Conservation (phyloP, 208 protist species). For the Leishmania braziliensis region DNA sequence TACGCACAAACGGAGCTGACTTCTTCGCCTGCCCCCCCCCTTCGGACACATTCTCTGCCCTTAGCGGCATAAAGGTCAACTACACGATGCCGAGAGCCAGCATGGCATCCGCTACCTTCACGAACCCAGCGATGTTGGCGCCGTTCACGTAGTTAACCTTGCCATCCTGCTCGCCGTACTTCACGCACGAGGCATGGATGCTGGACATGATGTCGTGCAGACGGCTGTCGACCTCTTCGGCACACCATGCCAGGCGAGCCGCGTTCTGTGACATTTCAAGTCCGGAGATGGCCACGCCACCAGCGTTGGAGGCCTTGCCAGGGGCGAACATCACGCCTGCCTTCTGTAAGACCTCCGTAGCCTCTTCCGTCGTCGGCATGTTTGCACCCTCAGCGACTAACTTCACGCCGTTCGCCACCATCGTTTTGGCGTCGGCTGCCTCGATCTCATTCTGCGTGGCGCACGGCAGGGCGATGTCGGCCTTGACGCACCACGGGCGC, state of each 20-base stretch:
- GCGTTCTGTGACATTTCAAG: slow-evolving; percentile 96
- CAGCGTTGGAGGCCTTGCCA: slow-evolving; percentile 94
- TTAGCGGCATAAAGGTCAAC: neutral
- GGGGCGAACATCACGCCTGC: slow-evolving; percentile 83
- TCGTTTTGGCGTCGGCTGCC: slow-evolving; percentile 58
- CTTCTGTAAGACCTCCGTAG: slow-evolving; percentile 67
- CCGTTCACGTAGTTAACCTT: slow-evolving; percentile 74
- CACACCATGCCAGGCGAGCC: slow-evolving; percentile 74
- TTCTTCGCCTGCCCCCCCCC: neutral
- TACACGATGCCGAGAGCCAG: slow-evolving; percentile 67
- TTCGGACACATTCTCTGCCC: neutral
- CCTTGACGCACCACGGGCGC: slow-evolving; percentile 75
- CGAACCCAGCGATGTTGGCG: slow-evolving; percentile 94
- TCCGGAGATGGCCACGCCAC: slow-evolving; percentile 93
- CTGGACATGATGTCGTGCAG: slow-evolving; percentile 91
- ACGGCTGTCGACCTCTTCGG: slow-evolving; percentile 87
- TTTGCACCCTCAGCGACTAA: slow-evolving; percentile 93
- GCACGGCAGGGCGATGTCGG: slow-evolving; percentile 83
- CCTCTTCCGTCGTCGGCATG: slow-evolving; percentile 90
- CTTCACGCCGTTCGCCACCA: slow-evolving; percentile 80
- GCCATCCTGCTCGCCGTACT: slow-evolving; percentile 58
- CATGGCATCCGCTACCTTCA: slow-evolving; percentile 83
- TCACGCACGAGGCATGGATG: slow-evolving; percentile 78
- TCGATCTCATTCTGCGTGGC: slow-evolving; percentile 97
- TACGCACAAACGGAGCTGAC: neutral